These are phyloP conservation scores for Leccinum laetum DNA, from an alignment of 1,284 basidiomycete genomes.

Conservation along the genomic window DNA sequence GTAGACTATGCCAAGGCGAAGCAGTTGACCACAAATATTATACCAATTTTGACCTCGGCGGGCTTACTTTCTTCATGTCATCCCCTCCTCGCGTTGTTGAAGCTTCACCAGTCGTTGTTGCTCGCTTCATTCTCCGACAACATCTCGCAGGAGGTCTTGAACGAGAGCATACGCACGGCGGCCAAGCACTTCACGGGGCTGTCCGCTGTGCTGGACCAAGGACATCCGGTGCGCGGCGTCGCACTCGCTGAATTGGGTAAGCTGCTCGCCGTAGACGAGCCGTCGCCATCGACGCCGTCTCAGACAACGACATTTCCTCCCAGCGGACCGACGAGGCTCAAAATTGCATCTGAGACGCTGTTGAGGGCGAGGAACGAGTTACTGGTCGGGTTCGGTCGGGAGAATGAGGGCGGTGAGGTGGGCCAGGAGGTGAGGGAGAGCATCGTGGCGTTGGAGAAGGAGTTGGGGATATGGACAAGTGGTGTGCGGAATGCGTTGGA, in stretches of 20 bases:
- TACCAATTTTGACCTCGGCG: conserved; percentile 57
- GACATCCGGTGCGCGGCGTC: conserved; percentile 81
- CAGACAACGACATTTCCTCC: too few species aligned
- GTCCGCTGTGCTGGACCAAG: conserved; percentile 51
- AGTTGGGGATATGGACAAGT: too few species aligned
- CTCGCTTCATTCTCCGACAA: conserved; percentile 47
- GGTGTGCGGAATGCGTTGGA: conserved; percentile 31
- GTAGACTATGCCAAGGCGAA: conserved; percentile 57
- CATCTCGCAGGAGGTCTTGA: conserved; percentile 51
- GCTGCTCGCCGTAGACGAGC: conserved; percentile 65
- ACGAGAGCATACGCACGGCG: conserved; percentile 62
- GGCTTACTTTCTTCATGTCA: conserved; percentile 62
- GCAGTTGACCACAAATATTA: conserved; percentile 63
- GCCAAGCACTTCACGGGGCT: conserved; percentile 60
- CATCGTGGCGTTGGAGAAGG: too few species aligned
- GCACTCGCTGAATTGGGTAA: conserved; percentile 82
- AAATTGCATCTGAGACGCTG: too few species aligned
- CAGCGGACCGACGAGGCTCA: too few species aligned
- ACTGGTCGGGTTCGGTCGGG: too few species aligned
- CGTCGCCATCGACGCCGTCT: too few species aligned
- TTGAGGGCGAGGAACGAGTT: too few species aligned
- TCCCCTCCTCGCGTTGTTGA: conserved; percentile 74
- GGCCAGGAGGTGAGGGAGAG: too few species aligned
- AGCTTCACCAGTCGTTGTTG: conserved; percentile 68
- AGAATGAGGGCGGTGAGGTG: too few species aligned